These are phyloP conservation scores for Penicillium malachiteum DNA, from an alignment of 495 filamentous ascomycete species.

Conservation along the genomic window DNA sequence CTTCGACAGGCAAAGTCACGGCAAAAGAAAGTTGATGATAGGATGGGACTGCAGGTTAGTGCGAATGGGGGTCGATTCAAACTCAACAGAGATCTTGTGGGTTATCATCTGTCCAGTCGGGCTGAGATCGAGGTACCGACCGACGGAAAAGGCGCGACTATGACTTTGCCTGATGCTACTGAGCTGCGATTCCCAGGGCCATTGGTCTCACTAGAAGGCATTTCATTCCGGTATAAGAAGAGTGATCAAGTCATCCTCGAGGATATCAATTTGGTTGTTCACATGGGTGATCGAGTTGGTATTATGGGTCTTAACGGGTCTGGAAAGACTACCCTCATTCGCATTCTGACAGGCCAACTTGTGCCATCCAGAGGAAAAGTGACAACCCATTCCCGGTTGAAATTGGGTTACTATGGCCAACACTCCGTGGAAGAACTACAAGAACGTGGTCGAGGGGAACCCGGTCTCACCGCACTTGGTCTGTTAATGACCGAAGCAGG, in stretches of 20 bases:
- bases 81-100: slow-evolving; percentile 67
- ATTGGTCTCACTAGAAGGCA: slow-evolving; percentile 65
- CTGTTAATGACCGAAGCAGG: slow-evolving; percentile 52
- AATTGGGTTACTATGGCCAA: slow-evolving; percentile 74
- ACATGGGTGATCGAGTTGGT: slow-evolving; percentile 68
- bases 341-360: slow-evolving; percentile 48
- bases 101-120: slow-evolving; percentile 55
- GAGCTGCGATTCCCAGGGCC: slow-evolving; percentile 74
- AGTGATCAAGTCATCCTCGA: slow-evolving; percentile 43
- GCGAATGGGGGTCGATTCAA: slow-evolving; percentile 74
- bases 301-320: slow-evolving; percentile 72
- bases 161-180: slow-evolving; percentile 57
- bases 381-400: slow-evolving; percentile 61
- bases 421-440: slow-evolving; percentile 70
- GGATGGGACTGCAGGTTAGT: slow-evolving; percentile 70
- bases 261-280: slow-evolving; percentile 62
- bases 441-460: slow-evolving; percentile 38
- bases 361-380: slow-evolving; percentile 52
- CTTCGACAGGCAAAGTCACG: slow-evolving; percentile 73
- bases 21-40: slow-evolving; percentile 78
- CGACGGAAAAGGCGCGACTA: slow-evolving; percentile 59
- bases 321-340: slow-evolving; percentile 71
- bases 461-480: slow-evolving; percentile 59
- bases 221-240: slow-evolving; percentile 57
- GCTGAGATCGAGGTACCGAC: slow-evolving; percentile 67